Percentiles rank a stretch among this genome's conserved stretches.
phyloP scores from a whole-genome alignment of 345 rosid species.

The Brassica juncea region DNA sequence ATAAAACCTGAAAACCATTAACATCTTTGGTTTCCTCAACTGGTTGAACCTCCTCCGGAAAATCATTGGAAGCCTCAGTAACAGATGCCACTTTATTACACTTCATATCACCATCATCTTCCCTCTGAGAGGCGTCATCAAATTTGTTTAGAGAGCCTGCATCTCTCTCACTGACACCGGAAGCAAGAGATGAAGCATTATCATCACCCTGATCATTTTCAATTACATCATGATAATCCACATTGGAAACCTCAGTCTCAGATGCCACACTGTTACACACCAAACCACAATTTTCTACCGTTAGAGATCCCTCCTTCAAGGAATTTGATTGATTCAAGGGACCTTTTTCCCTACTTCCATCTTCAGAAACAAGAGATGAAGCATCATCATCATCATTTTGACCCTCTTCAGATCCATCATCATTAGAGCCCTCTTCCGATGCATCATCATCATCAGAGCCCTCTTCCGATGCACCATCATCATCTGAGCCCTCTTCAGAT shows the following conservation, averaged over 20 bases:
- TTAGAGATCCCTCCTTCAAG: neutral
- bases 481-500: neutral
- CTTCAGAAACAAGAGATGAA: slow-evolving; percentile 13
- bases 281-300: neutral
- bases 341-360: neutral
- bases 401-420: neutral
- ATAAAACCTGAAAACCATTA: slow-evolving; percentile 23
- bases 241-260: slow-evolving; percentile 9
- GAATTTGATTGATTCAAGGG: neutral
- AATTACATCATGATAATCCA: neutral
- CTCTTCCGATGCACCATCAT: neutral
- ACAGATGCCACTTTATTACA: neutral
- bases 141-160: neutral
- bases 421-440: neutral
- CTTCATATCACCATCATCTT: neutral
- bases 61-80: neutral
- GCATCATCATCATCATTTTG: neutral
- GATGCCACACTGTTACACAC: neutral
- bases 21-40: neutral
- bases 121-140: neutral
- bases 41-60: neutral
- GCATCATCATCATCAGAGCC: neutral
- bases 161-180: neutral
- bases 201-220: neutral
- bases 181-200: neutral